Evolutionary conservation across 2,329 filamentous ascomycete species (phyloP).

Genomic region (Ophiostoma quercus): DNA sequence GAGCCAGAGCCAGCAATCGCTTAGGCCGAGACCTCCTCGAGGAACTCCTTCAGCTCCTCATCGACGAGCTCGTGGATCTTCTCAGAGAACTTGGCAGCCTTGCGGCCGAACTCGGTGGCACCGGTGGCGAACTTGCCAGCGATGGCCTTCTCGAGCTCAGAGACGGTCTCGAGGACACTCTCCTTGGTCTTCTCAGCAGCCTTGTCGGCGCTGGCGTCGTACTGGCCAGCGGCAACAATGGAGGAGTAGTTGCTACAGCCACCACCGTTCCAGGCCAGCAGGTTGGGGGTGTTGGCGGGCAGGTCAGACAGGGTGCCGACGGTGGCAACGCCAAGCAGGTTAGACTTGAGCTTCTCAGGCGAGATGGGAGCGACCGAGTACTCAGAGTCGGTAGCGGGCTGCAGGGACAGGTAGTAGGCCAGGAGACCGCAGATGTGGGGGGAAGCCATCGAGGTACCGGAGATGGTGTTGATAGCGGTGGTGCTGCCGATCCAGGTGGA

Average conservation of each 20-base stretch:
- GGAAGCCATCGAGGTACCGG: conserved; percentile 97
- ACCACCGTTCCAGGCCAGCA: conserved; percentile 98
- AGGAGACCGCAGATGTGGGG: conserved; percentile 94
- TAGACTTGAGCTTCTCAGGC: conserved; percentile 88
- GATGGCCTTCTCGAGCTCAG: conserved; percentile 57
- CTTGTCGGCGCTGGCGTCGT: conserved; percentile 41
- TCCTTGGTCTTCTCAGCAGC: conserved; percentile 35
- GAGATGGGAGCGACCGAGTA: conserved; percentile 86
- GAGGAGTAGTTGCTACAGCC: conserved; percentile 84
- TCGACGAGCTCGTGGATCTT: conserved; percentile 60
- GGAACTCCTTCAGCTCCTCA: conserved; percentile 56
- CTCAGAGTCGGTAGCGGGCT: conserved; percentile 83
- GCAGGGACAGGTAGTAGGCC: conserved; percentile 95
- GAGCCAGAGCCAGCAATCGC: not conserved
- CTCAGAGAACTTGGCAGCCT: conserved; percentile 58
- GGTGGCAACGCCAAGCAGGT: conserved; percentile 78
- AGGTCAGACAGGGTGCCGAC: conserved; percentile 72
- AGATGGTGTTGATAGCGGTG: conserved; percentile 97
- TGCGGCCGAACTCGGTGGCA: conserved; percentile 47
- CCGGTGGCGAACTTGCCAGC: conserved; percentile 53
- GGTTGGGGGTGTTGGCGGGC: conserved; percentile 80
- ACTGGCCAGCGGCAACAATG: conserved; percentile 70
- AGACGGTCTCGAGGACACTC: conserved; percentile 42
- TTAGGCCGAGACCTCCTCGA: conserved; percentile 47
- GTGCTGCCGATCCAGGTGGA: conserved; percentile 98